Conservation (phyloP, 2,329 filamentous ascomycete genomes). For the Diplodia sapinea region DNA sequence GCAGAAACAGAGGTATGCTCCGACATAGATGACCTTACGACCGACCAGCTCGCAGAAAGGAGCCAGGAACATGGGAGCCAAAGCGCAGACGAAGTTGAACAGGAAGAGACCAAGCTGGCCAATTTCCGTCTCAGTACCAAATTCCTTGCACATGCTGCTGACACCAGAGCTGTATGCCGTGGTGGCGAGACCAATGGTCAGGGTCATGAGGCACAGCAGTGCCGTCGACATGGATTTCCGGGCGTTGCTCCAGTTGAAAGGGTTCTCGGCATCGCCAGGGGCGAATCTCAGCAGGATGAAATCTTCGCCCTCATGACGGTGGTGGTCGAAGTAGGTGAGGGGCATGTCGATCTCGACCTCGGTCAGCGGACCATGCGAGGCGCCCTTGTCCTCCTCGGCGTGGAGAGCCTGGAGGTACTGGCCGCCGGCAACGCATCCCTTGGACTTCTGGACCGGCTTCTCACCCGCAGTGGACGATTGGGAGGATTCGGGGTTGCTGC, state of each 20-base stretch:
- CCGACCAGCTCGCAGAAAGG: constrained; percentile 59
- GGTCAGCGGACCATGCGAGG: constrained; percentile 46
- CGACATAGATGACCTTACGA: constrained; percentile 54
- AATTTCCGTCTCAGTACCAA: constrained; percentile 51
- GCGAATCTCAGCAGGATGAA: constrained; percentile 56
- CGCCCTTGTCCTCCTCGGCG: constrained; percentile 33
- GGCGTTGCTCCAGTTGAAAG: constrained; percentile 57
- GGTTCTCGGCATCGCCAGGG: constrained; percentile 56
- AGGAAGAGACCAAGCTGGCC: constrained; percentile 58
- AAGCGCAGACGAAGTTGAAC: constrained; percentile 58
- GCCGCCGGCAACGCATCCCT: constrained; percentile 50
- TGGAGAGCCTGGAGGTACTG: constrained; percentile 44
- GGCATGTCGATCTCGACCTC: constrained; percentile 58
- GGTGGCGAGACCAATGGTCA: constrained; percentile 62
- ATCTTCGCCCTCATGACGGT: constrained; percentile 52
- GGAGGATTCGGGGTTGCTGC: constrained; percentile 23
- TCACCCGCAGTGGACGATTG: constrained; percentile 10
- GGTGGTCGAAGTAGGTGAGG: constrained; percentile 52
- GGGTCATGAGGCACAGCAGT: constrained; percentile 59
- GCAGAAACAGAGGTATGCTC: constrained; percentile 54
- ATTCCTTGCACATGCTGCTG: constrained; percentile 52
- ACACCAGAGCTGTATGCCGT: constrained; percentile 60
- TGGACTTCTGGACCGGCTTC: constrained; percentile 14
- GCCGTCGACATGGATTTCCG: constrained; percentile 55
- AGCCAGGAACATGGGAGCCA: constrained; percentile 56